phyloP scores from a whole-genome alignment of 2,329 filamentous ascomycete species.

The Orbilia ellipsospora region DNA sequence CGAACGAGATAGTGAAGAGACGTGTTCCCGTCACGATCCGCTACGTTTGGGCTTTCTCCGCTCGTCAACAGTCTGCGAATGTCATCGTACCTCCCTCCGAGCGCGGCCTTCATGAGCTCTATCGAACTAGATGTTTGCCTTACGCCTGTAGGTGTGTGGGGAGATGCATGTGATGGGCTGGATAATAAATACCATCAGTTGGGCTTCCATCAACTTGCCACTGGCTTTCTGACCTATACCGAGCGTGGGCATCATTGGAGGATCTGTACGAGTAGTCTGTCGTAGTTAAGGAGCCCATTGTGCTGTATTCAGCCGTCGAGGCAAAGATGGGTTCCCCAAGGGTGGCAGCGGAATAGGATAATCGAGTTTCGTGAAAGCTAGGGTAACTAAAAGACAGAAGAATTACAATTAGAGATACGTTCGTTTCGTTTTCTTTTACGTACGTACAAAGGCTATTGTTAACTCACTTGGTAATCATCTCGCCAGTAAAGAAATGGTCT shows the following conservation, averaged over 20 bases:
- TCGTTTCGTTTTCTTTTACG: conserved; percentile 18
- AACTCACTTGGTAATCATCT: conserved; percentile 53
- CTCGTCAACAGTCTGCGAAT: conserved; percentile 41
- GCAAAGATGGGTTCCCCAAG: conserved; percentile 49
- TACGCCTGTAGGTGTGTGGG: conserved; percentile 54
- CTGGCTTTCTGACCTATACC: conserved; percentile 56
- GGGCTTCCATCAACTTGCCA: conserved; percentile 53
- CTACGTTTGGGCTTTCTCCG: conserved; percentile 45
- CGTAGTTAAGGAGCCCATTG: conserved; percentile 53
- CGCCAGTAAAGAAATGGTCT: conserved; percentile 44
- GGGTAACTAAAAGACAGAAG: conserved; percentile 34
- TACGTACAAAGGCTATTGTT: conserved; percentile 13
- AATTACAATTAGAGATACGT: conserved; percentile 31
- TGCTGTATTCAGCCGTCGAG: conserved; percentile 43
- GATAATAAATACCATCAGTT: conserved; percentile 55
- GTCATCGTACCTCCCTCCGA: conserved; percentile 41
- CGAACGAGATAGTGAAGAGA: conserved; percentile 52
- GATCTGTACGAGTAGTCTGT: conserved; percentile 50
- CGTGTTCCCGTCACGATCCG: conserved; percentile 52
- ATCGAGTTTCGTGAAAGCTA: conserved; percentile 38
- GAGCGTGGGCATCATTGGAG: conserved; percentile 51
- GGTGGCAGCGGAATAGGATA: conserved; percentile 52
- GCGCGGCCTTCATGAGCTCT: conserved; percentile 52
- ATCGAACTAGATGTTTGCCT: conserved; percentile 47
- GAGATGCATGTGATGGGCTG: conserved; percentile 54